Evolutionary conservation across 768 basidiomycete species (phyloP), one percentile per base, ranked within the genome.

Genomic region (Psilocybe cubensis): DNA sequence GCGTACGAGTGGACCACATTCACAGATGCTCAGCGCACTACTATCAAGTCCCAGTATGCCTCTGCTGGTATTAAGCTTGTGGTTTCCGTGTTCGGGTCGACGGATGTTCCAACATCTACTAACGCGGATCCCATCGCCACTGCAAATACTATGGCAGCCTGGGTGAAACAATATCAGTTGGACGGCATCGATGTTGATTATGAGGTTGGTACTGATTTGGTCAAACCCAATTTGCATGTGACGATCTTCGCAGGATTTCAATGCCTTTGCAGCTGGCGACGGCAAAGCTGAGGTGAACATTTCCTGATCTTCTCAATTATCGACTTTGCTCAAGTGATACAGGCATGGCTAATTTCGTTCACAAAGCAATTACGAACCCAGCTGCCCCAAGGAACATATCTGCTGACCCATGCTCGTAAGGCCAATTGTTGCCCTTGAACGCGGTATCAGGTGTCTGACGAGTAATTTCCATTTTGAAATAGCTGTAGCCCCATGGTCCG

Each of bases 101-200:
- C 73, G 5, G 82, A 85, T 63, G 72, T 74, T 18, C 88, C 88
- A 3, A 89, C 87, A 7, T 76, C 79, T 9, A 71, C 63, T 10
- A 79, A 80, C 43, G 83, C 81, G n/a, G 85, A 91, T 68, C 84
- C 89, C 18, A 72, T 83, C 6, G 72, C 73, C 6, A 82, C 83
- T 14, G 89, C 89, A 1, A 82, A 85, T 58, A 82, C 79, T 1
- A 78, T 91, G 68, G 87, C 88, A 0, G 79, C 79, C 11, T 91
- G 79, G 75, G 88, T 90, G 8, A 83, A 80, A 56, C 61, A 83
- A 63, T 87, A 79, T 56, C 70, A 75, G 46, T 71, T 91, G 17
- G 88, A 90, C 62, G 89, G 89, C 46, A 82, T 89, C 23, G 88
- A 90, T 66, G 84, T 92, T 31, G 88, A 91, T 68, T 91, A 89